Evolutionary conservation across 2,329 filamentous ascomycete genomes (phyloP).

Genomic region (Xylaria sp.): DNA sequence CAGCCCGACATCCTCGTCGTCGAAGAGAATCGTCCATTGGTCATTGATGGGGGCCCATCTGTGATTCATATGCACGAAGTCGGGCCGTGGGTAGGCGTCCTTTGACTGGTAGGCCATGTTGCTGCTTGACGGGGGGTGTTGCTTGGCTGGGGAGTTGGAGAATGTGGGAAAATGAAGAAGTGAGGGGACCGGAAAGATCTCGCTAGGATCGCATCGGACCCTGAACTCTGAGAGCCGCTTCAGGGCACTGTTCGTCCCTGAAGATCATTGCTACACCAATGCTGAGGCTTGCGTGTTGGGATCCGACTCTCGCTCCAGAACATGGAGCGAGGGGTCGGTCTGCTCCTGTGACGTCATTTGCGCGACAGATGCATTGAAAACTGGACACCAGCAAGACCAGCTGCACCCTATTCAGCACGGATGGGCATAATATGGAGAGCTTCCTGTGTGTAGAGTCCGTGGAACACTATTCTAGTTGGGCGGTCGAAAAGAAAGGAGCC

Average conservation of each 20-base stretch:
- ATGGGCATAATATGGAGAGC: conserved; percentile 25
- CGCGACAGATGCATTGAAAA: conserved; percentile 42
- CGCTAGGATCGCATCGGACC: conserved; percentile 12
- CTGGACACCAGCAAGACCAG: conserved; percentile 41
- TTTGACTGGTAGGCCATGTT: conserved; percentile 49
- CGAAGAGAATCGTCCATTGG: conserved; percentile 72
- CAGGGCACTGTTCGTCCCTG: conserved; percentile 24
- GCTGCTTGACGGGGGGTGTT: neutral
- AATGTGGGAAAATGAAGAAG: conserved; percentile 18
- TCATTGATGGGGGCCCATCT: conserved; percentile 72
- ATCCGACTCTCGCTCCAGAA: conserved; percentile 14
- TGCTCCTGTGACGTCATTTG: conserved; percentile 47
- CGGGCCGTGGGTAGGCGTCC: conserved; percentile 69
- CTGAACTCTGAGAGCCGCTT: neutral
- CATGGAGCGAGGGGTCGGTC: conserved; percentile 23
- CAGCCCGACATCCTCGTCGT: conserved; percentile 70
- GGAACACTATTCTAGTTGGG: neutral
- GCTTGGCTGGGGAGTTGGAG: neutral
- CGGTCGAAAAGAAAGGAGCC: conserved; percentile 15
- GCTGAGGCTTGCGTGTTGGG: conserved; percentile 26
- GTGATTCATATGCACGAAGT: conserved; percentile 67
- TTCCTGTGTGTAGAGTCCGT: conserved; percentile 8
- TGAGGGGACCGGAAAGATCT: conserved; percentile 3
- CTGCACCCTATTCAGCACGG: conserved; percentile 18
- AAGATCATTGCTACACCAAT: conserved; percentile 33